phyloP scores from a whole-genome alignment of 2,329 filamentous ascomycete genomes.

The Acrocalymma vagum region DNA sequence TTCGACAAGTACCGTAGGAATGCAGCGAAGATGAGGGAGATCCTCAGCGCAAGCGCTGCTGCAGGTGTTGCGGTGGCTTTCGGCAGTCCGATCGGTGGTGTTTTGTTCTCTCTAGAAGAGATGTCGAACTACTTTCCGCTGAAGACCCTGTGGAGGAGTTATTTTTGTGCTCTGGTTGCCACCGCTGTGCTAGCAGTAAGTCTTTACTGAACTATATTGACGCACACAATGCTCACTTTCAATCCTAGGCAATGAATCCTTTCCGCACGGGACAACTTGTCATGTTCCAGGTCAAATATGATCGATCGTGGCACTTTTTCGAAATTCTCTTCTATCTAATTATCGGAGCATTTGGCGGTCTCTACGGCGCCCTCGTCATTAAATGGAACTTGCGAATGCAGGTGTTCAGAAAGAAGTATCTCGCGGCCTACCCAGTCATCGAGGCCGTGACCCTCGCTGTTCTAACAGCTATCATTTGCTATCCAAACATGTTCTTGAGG shows the following conservation, averaged over 20 bases:
- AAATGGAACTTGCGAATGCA: constrained; percentile 95
- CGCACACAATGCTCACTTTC: constrained; percentile 1
- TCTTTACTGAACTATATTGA: constrained; percentile 13
- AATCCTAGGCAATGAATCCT: constrained; percentile 88
- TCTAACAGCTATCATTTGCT: constrained; percentile 90
- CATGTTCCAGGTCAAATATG: constrained; percentile 98
- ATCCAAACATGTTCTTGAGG: constrained; percentile 91
- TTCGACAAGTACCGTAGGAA: constrained; percentile 93
- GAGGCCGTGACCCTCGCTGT: constrained; percentile 87
- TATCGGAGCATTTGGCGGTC: constrained; percentile 89
- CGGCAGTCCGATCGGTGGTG: constrained; percentile 95
- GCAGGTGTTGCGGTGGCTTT: constrained; percentile 97
- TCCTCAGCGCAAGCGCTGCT: constrained; percentile 91
- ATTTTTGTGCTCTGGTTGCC: constrained; percentile 95
- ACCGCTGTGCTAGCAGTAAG: constrained; percentile 83
- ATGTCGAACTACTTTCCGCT: constrained; percentile 97
- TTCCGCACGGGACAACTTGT: constrained; percentile 96
- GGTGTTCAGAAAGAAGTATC: constrained; percentile 92
- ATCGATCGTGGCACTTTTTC: constrained; percentile 97
- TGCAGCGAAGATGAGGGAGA: constrained; percentile 93
- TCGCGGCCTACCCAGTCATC: constrained; percentile 81
- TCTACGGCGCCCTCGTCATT: constrained; percentile 96
- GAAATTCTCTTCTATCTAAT: constrained; percentile 92
- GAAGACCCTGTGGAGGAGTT: constrained; percentile 97
- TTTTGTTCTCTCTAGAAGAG: constrained; percentile 96